These are phyloP conservation scores for Nothophoma quercina DNA, from an alignment of 2,329 filamentous ascomycete genomes.

Conservation along the genomic window DNA sequence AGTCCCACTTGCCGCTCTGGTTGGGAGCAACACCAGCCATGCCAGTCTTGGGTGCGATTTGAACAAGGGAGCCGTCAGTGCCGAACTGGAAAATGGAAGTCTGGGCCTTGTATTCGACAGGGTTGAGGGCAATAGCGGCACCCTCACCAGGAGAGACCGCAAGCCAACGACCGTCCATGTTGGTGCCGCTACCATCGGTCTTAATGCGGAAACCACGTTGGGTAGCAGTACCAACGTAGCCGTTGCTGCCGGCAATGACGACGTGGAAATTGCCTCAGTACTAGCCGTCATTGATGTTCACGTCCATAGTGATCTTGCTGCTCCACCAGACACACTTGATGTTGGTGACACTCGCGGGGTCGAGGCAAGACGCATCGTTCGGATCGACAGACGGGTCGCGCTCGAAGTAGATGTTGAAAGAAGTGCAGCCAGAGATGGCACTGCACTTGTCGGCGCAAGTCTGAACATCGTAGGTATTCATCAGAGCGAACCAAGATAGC, in stretches of 20 bases:
- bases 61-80: background rate
- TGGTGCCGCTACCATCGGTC: slow-evolving; percentile 1
- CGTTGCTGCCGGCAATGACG: slow-evolving; percentile 28
- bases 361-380: slow-evolving; percentile 16
- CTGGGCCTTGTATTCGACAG: slow-evolving; percentile 1
- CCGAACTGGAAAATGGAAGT: slow-evolving; percentile 4
- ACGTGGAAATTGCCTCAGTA: slow-evolving; percentile 27
- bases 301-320: slow-evolving; percentile 24
- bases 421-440: slow-evolving; percentile 5
- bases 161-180: slow-evolving; percentile 4
- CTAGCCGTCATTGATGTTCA: slow-evolving; percentile 37
- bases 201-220: slow-evolving; percentile 6
- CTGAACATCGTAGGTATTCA: slow-evolving; percentile 5
- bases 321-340: slow-evolving; percentile 42
- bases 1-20: slow-evolving; percentile 2
- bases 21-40: slow-evolving; percentile 10
- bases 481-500: background rate
- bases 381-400: slow-evolving; percentile 22
- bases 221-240: slow-evolving; percentile 22
- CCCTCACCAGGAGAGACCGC: slow-evolving; percentile 7
- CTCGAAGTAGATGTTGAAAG: slow-evolving; percentile 34
- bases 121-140: slow-evolving; percentile 7
- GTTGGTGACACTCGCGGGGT: slow-evolving; percentile 26
- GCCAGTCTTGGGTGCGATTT: background rate
- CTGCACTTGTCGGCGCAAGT: slow-evolving; percentile 18